Evolutionary conservation across 148 eudicot genomes (phyloP).

Genomic region (Selenicereus undatus): DNA sequence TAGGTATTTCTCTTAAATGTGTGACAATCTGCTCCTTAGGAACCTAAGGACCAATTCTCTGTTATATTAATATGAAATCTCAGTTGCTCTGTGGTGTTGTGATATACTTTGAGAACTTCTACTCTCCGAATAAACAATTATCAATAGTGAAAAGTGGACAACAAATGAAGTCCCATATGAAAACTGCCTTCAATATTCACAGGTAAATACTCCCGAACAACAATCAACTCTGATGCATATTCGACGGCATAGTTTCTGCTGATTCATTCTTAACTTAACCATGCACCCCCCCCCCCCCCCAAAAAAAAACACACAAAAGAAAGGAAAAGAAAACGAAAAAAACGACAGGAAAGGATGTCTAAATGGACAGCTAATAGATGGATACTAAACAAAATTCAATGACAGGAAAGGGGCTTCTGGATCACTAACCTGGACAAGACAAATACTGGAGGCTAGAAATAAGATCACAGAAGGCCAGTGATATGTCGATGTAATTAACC

Average conservation of each 20-base stretch:
- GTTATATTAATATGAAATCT: neutral
- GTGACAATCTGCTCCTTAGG: too few relatives aligned
- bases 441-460: neutral
- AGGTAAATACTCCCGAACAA: neutral
- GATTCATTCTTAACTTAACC: neutral
- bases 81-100: neutral
- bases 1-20: too few relatives aligned
- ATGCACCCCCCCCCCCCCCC: neutral
- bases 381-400: neutral
- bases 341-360: neutral
- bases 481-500: neutral
- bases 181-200: neutral
- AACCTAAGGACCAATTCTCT: too few relatives aligned
- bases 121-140: neutral
- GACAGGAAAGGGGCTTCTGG: neutral
- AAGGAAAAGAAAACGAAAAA: neutral
- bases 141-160: neutral
- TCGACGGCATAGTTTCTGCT: neutral
- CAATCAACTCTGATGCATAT: neutral
- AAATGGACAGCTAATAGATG: neutral
- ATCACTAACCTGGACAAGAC: neutral
- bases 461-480: neutral
- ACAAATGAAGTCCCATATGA: too few relatives aligned
- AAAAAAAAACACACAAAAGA: neutral
- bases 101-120: neutral